Conservation (phyloP, 1,139 yeast genomes). For the Hyphopichia fennica region DNA sequence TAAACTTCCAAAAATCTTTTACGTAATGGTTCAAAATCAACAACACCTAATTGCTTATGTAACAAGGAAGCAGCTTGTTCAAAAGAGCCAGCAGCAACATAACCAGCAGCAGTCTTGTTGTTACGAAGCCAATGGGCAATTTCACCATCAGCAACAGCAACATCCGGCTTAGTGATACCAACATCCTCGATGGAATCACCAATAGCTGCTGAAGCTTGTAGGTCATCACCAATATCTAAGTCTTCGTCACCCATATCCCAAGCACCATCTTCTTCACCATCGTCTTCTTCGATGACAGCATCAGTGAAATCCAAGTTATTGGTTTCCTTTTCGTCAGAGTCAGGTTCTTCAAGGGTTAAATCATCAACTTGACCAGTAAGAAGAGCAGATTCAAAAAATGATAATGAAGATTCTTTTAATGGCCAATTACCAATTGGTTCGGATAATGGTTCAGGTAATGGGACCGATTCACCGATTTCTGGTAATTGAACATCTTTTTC, state of each 20-base stretch:
- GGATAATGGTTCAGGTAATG: conserved; percentile 47
- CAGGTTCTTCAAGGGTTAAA: conserved; percentile 46
- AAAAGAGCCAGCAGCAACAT: conserved; percentile 94
- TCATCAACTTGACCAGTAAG: conserved; percentile 72
- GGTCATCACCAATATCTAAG: conserved; percentile 45
- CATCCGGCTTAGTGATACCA: conserved; percentile 19
- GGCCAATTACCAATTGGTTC: conserved; percentile 76
- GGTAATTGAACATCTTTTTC: conserved; percentile 72
- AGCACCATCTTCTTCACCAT: conserved; percentile 55
- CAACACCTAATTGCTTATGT: conserved; percentile 85
- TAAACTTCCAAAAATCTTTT: conserved; percentile 80
- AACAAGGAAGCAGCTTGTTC: conserved; percentile 93
- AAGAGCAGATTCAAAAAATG: conserved; percentile 84
- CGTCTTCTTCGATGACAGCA: conserved; percentile 52
- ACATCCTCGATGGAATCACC: conserved; percentile 26
- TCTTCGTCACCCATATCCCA: conserved; percentile 56
- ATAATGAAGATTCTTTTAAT: conserved; percentile 64
- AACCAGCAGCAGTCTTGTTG: conserved; percentile 88
- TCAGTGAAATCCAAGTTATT: conserved; percentile 18
- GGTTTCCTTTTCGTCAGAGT: conserved; percentile 23
- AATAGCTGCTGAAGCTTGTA: conserved; percentile 26
- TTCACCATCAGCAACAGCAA: conserved; percentile 53
- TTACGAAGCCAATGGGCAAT: conserved; percentile 81
- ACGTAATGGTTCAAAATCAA: conserved; percentile 84
- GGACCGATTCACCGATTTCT: conserved; percentile 41